Percentiles rank a stretch among this genome's conserved stretches.
Conservation (phyloP, 139 green algal genomes). For the Nannochloris sp. region DNA sequence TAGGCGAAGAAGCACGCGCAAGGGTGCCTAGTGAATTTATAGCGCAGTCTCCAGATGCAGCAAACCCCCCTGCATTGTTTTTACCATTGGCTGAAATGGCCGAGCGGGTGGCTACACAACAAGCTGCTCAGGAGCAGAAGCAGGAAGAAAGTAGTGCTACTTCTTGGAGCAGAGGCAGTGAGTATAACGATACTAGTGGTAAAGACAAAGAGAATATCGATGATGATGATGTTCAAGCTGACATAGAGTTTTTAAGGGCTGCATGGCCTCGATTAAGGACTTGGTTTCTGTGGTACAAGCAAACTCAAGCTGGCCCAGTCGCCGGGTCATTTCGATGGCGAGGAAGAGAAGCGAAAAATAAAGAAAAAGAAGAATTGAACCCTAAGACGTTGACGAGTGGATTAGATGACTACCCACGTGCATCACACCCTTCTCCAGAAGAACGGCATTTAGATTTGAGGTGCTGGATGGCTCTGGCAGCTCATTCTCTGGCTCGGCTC, state of each 20-base stretch:
- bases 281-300: slow-evolving; percentile 89
- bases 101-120: slow-evolving; percentile 2
- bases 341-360: slow-evolving; percentile 41
- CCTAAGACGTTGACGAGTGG: slow-evolving; percentile 85
- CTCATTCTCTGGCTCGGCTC: slow-evolving; percentile 45
- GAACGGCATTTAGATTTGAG: slow-evolving; percentile 90
- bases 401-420: slow-evolving; percentile 89
- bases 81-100: slow-evolving; percentile 69
- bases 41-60: slow-evolving; percentile 65
- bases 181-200: neutral
- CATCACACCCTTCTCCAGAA: slow-evolving; percentile 69
- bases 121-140: neutral
- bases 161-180: slow-evolving; percentile 9
- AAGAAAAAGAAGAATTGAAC: slow-evolving; percentile 68
- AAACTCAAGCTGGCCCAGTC: slow-evolving; percentile 56
- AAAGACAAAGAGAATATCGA: neutral
- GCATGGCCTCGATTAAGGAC: slow-evolving; percentile 68
- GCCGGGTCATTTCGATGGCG: slow-evolving; percentile 58
- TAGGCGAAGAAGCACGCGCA: slow-evolving; percentile 60
- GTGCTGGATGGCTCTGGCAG: slow-evolving; percentile 84
- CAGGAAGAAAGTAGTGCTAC: neutral
- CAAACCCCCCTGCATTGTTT: slow-evolving; percentile 90
- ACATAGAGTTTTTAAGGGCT: slow-evolving; percentile 21
- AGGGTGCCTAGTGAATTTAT: slow-evolving; percentile 87
- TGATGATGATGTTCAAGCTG: neutral